phyloP scores from a whole-genome alignment of 176 grass and related monocot species.

The Rhynchospora tenuis region DNA sequence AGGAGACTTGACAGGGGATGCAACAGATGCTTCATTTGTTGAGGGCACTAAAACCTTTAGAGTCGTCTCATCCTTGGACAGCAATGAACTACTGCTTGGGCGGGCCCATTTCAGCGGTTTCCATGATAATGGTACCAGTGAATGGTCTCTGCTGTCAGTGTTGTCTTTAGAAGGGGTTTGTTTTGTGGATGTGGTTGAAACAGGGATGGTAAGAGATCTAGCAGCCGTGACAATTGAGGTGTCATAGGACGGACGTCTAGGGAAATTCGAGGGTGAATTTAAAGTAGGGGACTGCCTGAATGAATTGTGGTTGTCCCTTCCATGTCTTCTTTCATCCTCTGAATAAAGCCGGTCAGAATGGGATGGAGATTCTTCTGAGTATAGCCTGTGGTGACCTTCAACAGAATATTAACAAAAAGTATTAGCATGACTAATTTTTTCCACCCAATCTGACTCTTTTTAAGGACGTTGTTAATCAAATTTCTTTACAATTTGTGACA shows the following conservation, averaged over 20 bases:
- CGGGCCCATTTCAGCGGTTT: slow-evolving; percentile 34
- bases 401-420: not conserved
- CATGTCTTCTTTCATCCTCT: slow-evolving; percentile 1
- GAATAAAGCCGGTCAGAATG: not conserved
- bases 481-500: not conserved
- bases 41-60: slow-evolving; percentile 15
- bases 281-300: not conserved
- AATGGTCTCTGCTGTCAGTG: slow-evolving; percentile 16
- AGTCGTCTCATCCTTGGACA: not conserved
- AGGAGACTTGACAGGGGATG: slow-evolving; percentile 11
- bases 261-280: not conserved
- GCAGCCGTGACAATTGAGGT: slow-evolving; percentile 14
- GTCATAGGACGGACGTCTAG: not conserved
- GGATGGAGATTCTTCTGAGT: slow-evolving; percentile 16
- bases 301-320: slow-evolving; percentile 5
- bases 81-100: not conserved
- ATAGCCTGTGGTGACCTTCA: slow-evolving; percentile 8
- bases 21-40: not conserved
- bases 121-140: slow-evolving; percentile 6
- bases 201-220: slow-evolving; percentile 17
- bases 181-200: slow-evolving; percentile 9
- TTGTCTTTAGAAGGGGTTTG: slow-evolving; percentile 8
- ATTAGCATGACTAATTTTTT: not conserved
- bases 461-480: not conserved
- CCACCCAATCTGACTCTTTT: not conserved